Percentiles rank a stretch among this genome's conserved stretches.
These are phyloP conservation scores for Mariannaea elegans DNA, from an alignment of 2,329 filamentous ascomycete species.

Conservation along the genomic window DNA sequence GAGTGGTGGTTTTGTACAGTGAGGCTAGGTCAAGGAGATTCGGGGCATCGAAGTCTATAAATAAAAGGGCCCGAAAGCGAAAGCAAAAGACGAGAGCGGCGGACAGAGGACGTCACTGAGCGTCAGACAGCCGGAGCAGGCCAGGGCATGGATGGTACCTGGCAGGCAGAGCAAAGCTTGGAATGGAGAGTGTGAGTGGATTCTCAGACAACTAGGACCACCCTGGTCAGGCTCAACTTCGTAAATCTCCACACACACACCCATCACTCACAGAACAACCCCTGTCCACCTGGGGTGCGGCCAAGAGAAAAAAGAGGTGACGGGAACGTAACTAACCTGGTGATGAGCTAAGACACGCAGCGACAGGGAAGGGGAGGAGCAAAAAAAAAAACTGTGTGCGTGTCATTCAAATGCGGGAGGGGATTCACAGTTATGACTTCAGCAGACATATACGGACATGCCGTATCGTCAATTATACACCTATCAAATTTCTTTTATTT, in stretches of 20 bases:
- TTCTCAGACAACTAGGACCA: constrained; percentile 1
- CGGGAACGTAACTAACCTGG: too few relatives aligned
- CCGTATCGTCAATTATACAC: too few relatives aligned
- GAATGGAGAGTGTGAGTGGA: constrained; percentile 11
- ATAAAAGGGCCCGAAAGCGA: constrained; percentile 15
- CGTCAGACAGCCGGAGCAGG: constrained; percentile 15
- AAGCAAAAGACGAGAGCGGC: neutral
- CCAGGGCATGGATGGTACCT: constrained; percentile 10
- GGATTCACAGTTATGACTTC: too few relatives aligned
- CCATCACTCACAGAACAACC: constrained; percentile 17
- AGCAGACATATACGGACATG: too few relatives aligned
- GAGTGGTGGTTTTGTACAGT: neutral
- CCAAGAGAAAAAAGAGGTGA: neutral
- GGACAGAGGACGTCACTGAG: constrained; percentile 18
- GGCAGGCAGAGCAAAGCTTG: neutral
- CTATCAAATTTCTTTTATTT: neutral
- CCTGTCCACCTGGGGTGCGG: constrained; percentile 8
- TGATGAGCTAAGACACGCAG: too few relatives aligned
- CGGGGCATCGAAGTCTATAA: constrained; percentile 18
- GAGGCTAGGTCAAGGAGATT: constrained; percentile 3
- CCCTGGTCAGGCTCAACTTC: constrained; percentile 9
- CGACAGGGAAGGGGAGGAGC: too few relatives aligned
- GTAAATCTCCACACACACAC: constrained; percentile 14
- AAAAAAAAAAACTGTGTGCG: neutral
- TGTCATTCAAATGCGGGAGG: too few relatives aligned